phyloP scores from a whole-genome alignment of 2,329 filamentous ascomycete species.

The Aspergillus sp. region DNA sequence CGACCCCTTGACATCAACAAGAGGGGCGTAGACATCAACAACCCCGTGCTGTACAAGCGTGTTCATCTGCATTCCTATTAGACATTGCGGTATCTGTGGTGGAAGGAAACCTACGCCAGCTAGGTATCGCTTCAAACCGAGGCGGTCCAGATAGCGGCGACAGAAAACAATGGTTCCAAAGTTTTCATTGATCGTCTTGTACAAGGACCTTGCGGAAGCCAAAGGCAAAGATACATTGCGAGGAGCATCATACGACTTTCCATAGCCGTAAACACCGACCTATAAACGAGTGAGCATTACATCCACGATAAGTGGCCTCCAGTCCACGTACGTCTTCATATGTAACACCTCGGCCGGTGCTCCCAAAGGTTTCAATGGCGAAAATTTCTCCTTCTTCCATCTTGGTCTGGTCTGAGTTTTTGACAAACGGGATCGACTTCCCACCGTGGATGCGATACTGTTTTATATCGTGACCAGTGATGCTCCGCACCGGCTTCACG shows the following conservation, averaged over 20 bases:
- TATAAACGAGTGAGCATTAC: constrained; percentile 22
- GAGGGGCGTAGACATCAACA: constrained; percentile 57
- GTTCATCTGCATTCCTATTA: constrained; percentile 50
- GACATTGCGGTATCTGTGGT: constrained; percentile 14
- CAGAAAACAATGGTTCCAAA: constrained; percentile 64
- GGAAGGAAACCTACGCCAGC: constrained; percentile 49
- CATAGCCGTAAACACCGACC: constrained; percentile 56
- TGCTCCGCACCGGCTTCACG: constrained; percentile 56
- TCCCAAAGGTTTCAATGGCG: constrained; percentile 60
- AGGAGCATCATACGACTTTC: constrained; percentile 41
- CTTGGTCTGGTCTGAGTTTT: constrained; percentile 49
- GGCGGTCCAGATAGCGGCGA: constrained; percentile 62
- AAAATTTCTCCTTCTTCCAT: constrained; percentile 62
- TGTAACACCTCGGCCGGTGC: constrained; percentile 52
- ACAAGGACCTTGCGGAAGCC: constrained; percentile 56
- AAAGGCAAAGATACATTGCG: constrained; percentile 42
- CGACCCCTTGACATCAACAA: constrained; percentile 59
- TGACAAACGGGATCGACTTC: constrained; percentile 57
- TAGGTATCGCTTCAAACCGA: constrained; percentile 61
- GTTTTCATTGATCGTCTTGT: constrained; percentile 61
- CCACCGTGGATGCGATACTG: constrained; percentile 58
- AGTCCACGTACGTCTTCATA: constrained; percentile 45
- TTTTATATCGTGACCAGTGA: constrained; percentile 57
- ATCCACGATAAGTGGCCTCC: neutral
- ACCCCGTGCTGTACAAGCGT: constrained; percentile 58